phyloP scores from a whole-genome alignment of 2,329 filamentous ascomycete species.

The Trichoderma sp. region DNA sequence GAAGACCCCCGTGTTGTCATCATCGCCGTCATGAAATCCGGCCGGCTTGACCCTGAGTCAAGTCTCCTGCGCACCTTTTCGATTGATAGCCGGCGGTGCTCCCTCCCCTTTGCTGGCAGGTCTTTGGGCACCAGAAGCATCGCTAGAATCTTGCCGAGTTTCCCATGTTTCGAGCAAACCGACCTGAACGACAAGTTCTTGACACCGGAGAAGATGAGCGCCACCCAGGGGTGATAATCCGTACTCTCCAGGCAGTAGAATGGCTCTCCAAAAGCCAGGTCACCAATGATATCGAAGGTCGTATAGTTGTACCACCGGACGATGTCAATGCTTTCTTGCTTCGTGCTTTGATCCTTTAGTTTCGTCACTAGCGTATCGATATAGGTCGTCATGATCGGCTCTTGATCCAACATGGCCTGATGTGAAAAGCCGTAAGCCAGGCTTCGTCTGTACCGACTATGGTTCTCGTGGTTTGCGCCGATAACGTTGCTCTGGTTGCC shows the following conservation, averaged over 20 bases:
- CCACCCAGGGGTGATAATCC: slow-evolving; percentile 36
- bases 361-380: slow-evolving; percentile 34
- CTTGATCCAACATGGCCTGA: slow-evolving; percentile 38
- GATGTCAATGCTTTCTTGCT: slow-evolving; percentile 32
- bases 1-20: neutral
- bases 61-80: slow-evolving; percentile 15
- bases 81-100: slow-evolving; percentile 1
- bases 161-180: neutral
- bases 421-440: slow-evolving; percentile 39
- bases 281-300: slow-evolving; percentile 31
- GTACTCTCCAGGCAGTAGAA: slow-evolving; percentile 35
- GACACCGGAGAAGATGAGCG: slow-evolving; percentile 31
- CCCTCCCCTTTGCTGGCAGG: neutral
- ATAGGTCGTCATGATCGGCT: slow-evolving; percentile 36
- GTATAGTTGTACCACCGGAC: slow-evolving; percentile 37
- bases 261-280: slow-evolving; percentile 36
- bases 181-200: slow-evolving; percentile 8
- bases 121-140: neutral
- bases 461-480: slow-evolving; percentile 30
- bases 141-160: slow-evolving; percentile 1
- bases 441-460: slow-evolving; percentile 33
- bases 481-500: slow-evolving; percentile 29
- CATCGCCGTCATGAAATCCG: slow-evolving; percentile 19
- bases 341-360: slow-evolving; percentile 30
- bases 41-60: neutral